Evolutionary conservation across 345 rosid species (phyloP), one percentile per base, ranked within the genome.

Genomic region (Noccaea bulbosa): DNA sequence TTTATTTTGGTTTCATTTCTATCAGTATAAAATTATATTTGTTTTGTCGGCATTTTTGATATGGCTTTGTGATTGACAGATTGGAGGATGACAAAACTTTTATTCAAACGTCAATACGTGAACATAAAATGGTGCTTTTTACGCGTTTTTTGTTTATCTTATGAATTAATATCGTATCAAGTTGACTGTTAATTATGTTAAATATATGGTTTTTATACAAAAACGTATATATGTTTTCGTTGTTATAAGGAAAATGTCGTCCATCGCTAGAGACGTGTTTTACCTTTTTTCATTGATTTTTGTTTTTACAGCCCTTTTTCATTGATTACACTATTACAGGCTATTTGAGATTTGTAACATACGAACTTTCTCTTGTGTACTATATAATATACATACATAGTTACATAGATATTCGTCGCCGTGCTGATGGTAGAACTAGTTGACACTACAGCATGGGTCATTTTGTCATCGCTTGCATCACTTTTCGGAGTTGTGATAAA

Each of bases 401-500:
- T 7, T 41, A 32, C 16, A 16, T 62, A 34, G 44, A 45, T 16
- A 12, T 22, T n/a, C 20, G 39, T n/a, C 20, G 12, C 39, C 45
- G 20, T 53, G 55, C 59, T 71, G 38, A 71, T 17, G 62, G 50
- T 39, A 38, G 57, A 72, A 54, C 33, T 72, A 40, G 54, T 30
- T 39, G 63, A 51, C 70, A 44, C 6, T 6, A 39, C 17, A 12
- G 47, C 20, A 64, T 72, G 71, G 65, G 77, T 37, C 16, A 46
- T 11, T 64, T 72, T 64, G 70, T 64, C 77, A 35, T 38, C 44
- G 65, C 65, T 38, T 55, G 35, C 71, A 46, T 66, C 58, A 64
- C 71, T 72, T 54, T 72, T 38, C 43, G 3, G 27, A 30, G 50
- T 46, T 53, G 22, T 71, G 55, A 61, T 51, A 20, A 62, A 33